Conservation (phyloP, 179 eudicot species). For the Patellifolia procumbens region DNA sequence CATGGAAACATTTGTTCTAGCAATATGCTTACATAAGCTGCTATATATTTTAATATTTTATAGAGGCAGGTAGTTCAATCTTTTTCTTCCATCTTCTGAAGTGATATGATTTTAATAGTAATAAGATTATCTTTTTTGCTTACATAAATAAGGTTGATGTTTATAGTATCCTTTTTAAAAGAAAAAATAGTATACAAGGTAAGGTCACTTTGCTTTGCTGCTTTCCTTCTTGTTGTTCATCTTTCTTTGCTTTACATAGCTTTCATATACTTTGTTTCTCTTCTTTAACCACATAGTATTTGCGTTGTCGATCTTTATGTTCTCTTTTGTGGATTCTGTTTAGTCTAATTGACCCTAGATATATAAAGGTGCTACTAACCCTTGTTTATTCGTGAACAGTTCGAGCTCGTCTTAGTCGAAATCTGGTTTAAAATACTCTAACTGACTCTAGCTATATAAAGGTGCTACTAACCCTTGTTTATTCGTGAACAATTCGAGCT, state of each 20-base stretch:
- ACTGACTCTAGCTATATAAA: too few species aligned
- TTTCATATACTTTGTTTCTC: neutral
- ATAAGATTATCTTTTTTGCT: too few species aligned
- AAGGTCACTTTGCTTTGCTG: constrained; percentile 7
- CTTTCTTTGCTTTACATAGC: constrained; percentile 8
- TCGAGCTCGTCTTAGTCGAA: too few species aligned
- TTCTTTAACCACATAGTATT: neutral
- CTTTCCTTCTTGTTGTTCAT: neutral
- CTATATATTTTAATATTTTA: neutral
- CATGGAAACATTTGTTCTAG: neutral
- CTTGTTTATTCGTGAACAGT: too few species aligned
- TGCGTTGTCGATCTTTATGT: neutral
- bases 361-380: too few species aligned
- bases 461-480: too few species aligned
- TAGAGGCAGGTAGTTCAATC: neutral
- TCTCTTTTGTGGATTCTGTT: too few species aligned
- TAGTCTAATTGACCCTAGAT: neutral
- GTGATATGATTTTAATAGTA: neutral
- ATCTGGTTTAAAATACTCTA: too few species aligned
- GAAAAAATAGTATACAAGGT: too few species aligned
- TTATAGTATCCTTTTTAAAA: too few species aligned
- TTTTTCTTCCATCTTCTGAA: neutral
- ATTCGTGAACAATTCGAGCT: too few species aligned
- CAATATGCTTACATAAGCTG: neutral
- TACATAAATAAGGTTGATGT: neutral